phyloP scores from a whole-genome alignment of 225 moss, liverwort and hornwort genomes.

The Bryoerythrophyllum caledonicum region DNA sequence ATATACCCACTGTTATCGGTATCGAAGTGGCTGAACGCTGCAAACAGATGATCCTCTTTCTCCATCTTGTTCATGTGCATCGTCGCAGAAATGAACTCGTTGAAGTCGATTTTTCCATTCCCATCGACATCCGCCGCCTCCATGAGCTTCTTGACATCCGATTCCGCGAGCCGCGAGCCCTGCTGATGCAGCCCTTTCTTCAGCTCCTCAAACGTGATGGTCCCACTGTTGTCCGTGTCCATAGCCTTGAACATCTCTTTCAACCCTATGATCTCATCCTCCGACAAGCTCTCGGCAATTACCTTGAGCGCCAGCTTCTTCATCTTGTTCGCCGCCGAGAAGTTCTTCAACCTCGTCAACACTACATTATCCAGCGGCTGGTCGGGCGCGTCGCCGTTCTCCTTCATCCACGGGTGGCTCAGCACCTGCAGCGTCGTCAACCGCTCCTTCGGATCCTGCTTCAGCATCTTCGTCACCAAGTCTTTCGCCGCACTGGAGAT shows the following conservation, averaged over 20 bases:
- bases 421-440: not conserved
- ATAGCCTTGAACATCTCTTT: not conserved
- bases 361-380: not conserved
- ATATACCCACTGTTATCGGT: not conserved
- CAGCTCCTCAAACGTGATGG: not conserved
- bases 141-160: not conserved
- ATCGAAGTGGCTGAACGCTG: not conserved
- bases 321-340: conserved; percentile 3
- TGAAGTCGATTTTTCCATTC: conserved; percentile 1
- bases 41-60: not conserved
- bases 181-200: not conserved
- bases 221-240: not conserved
- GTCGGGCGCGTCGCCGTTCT: not conserved
- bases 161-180: not conserved
- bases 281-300: not conserved
- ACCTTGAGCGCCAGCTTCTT: not conserved
- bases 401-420: not conserved
- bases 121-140: not conserved
- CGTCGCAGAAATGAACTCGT: not conserved
- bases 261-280: not conserved
- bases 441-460: not conserved
- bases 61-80: conserved; percentile 6
- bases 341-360: not conserved
- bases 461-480: not conserved
- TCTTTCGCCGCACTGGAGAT: not conserved